A percentile compares a stretch with the other conserved stretches of the same genome.
Evolutionary conservation across 2,329 filamentous ascomycete genomes (phyloP).

Genomic region (Xylaria sp.): DNA sequence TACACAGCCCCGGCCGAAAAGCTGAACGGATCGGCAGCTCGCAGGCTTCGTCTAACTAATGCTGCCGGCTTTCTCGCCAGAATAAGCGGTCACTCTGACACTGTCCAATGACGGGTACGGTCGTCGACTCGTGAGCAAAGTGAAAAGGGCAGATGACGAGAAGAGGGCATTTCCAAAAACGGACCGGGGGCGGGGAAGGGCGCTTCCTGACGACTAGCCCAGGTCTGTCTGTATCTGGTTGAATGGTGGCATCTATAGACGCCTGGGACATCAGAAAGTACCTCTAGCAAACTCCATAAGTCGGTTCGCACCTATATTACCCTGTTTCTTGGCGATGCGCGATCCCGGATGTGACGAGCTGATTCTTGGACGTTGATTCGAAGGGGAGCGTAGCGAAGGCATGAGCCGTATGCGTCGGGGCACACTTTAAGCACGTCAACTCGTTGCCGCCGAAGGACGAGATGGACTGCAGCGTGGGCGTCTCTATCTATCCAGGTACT

Average conservation of each 20-base stretch:
- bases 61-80: constrained; percentile 23
- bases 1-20: constrained; percentile 33
- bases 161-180: constrained; percentile 25
- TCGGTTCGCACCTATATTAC: constrained; percentile 37
- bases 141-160: constrained; percentile 28
- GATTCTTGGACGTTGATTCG: constrained; percentile 43
- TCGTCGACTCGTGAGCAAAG: constrained; percentile 23
- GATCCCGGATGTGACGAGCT: constrained; percentile 48
- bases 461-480: constrained; percentile 17
- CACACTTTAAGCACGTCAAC: constrained; percentile 33
- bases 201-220: constrained; percentile 17
- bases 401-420: constrained; percentile 35
- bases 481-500: constrained; percentile 8
- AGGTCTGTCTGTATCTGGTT: constrained; percentile 14
- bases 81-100: constrained; percentile 26
- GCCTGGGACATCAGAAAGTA: constrained; percentile 9
- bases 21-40: constrained; percentile 35
- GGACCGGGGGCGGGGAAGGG: constrained; percentile 14
- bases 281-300: constrained; percentile 14
- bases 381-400: constrained; percentile 37
- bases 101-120: constrained; percentile 25
- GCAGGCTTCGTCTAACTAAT: constrained; percentile 23
- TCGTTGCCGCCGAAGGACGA: constrained; percentile 41
- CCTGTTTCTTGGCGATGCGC: constrained; percentile 48
- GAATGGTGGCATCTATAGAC: constrained; percentile 8